Evolutionary conservation across 176 grass and related monocot genomes (phyloP), one percentile per base, ranked within the genome.

Genomic region (Alloteropsis semialata): DNA sequence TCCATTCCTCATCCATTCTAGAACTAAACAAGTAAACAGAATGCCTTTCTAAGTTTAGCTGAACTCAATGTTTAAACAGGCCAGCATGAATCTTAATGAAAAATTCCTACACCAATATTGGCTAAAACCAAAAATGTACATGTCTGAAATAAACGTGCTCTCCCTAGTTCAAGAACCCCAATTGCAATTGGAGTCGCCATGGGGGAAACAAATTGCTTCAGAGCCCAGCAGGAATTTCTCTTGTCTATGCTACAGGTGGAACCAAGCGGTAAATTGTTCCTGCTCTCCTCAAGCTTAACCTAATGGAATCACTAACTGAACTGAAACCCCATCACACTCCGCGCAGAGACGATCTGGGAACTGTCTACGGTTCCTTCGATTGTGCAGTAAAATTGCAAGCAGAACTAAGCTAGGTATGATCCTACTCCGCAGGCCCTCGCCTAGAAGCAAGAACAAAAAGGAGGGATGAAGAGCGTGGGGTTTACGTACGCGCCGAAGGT

Each of bases 401-500:
- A 10, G 24, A 55, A 46, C 68, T 65, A 85, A 85, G 43, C 63
- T 54, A 46, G 8, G 30, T 33, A 34, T 6, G 74, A 65, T 84
- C 62, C 68, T 25, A 19, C 12, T 8, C 65, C 19, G 19, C 46
- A 56, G 75, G 55, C 37, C 54, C 66, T 44, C 16, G 2, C 5
- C 69, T 33, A 79, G 43, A 19, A 30, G 44, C 13, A 30, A 28
- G 24, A 79, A 59, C 25, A 24, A 30, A 68, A n/a, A 28, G 15
- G 39, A 57, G 9, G 30, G 58, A 29, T 16, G n/a, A 32, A 76
- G 32, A 39, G 41, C 7, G 6, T 19, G 37, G 49, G 16, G 15
- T 19, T 33, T 24, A 75, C 86, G 91, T 81, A 98, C 96, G 83
- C 81, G 53, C 84, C 86, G 79, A 98, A 90, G 78, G 96, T 98